Evolutionary conservation across 2,329 filamentous ascomycete genomes (phyloP).

Genomic region (Ceratocystis harringtonii): DNA sequence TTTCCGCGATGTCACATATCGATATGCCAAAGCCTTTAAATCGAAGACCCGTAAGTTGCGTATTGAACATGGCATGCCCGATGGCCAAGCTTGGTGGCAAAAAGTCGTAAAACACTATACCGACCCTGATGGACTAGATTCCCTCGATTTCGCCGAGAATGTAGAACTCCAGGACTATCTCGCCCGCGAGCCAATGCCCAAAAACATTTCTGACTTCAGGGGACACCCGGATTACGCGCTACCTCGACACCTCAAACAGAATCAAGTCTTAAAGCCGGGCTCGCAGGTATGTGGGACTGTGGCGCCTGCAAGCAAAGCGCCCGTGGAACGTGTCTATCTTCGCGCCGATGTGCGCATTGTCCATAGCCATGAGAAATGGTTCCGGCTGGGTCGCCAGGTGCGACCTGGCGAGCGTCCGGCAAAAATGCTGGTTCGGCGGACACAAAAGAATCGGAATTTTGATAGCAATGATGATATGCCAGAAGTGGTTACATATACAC

Average conservation of each 20-base stretch:
- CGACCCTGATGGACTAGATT: conserved; percentile 29
- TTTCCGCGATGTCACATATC: conserved; percentile 69
- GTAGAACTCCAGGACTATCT: conserved; percentile 57
- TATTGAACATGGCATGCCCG: conserved; percentile 44
- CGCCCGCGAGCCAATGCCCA: conserved; percentile 68
- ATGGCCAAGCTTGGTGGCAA: conserved; percentile 37
- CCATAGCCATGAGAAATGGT: conserved; percentile 77
- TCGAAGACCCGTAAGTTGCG: conserved; percentile 73
- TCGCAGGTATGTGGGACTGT: conserved; percentile 63
- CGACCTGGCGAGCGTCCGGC: conserved; percentile 64
- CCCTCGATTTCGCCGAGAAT: conserved; percentile 74
- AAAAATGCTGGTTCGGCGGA: conserved; percentile 44
- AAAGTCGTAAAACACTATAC: conserved; percentile 36
- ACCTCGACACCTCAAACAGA: conserved; percentile 65
- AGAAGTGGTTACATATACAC: conserved; percentile 33
- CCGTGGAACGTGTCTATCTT: conserved; percentile 66
- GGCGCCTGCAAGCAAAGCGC: conserved; percentile 45
- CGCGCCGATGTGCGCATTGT: conserved; percentile 66
- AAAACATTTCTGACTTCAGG: conserved; percentile 76
- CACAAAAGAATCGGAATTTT: conserved; percentile 14
- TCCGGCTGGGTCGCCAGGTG: conserved; percentile 68
- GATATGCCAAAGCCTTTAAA: conserved; percentile 79
- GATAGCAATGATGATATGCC: conserved; percentile 25
- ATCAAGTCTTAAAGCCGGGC: conserved; percentile 66
- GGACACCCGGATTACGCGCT: conserved; percentile 72